These are phyloP conservation scores for Parietichytrium sp. DNA, from an alignment of 108 stramenopile species.

Conservation along the genomic window DNA sequence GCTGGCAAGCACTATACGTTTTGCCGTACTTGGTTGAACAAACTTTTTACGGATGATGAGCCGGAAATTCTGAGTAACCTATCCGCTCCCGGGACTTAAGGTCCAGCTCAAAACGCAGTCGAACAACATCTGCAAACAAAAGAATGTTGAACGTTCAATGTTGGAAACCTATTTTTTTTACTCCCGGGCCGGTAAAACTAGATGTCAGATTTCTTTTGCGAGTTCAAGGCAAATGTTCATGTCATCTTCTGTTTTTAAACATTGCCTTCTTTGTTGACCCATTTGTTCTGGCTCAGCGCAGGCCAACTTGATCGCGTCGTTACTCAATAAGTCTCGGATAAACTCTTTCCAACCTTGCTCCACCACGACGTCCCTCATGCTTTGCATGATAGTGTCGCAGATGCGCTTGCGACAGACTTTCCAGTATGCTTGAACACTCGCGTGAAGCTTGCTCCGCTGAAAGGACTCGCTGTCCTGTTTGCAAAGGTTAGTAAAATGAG, in stretches of 20 bases:
- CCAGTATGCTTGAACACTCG: background rate
- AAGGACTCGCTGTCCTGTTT: background rate
- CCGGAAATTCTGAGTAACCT: too few relatives aligned
- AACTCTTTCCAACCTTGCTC: background rate
- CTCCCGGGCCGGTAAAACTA: background rate
- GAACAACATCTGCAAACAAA: background rate
- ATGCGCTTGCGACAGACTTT: background rate
- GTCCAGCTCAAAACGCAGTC: too few relatives aligned
- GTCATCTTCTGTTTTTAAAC: background rate
- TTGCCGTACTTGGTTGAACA: too few relatives aligned
- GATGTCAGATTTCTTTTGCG: background rate
- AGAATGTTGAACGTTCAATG: background rate
- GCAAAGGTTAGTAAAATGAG: background rate
- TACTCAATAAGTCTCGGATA: background rate
- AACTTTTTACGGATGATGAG: too few relatives aligned
- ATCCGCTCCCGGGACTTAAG: too few relatives aligned
- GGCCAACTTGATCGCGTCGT: background rate
- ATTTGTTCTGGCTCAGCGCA: background rate
- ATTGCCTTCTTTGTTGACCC: background rate
- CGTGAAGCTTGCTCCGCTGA: conserved; percentile 1
- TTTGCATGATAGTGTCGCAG: background rate
- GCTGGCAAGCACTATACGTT: too few relatives aligned
- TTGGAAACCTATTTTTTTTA: background rate
- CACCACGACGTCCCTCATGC: background rate
- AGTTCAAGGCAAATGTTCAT: background rate